A percentile compares a stretch with the other conserved stretches of the same genome.
phyloP scores from a whole-genome alignment of 805 yeast genomes.

The Cyberlindnera maritima region DNA sequence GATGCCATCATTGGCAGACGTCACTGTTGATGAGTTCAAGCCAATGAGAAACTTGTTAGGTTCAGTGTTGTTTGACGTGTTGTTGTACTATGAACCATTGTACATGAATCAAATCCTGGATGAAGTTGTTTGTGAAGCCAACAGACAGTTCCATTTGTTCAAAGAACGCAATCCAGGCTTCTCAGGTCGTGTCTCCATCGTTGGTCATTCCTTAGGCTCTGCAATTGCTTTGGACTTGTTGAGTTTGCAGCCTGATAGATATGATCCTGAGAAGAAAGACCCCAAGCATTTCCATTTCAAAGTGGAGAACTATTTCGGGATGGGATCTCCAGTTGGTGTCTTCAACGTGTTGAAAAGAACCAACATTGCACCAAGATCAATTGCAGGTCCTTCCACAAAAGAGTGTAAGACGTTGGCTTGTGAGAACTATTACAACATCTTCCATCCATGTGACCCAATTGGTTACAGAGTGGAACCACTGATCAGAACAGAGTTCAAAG shows the following conservation, averaged over 20 bases:
- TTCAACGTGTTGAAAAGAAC: slow-evolving; percentile 71
- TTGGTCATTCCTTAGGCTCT: slow-evolving; percentile 93
- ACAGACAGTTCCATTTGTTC: slow-evolving; percentile 57
- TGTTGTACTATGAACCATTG: slow-evolving; percentile 72
- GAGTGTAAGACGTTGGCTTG: slow-evolving; percentile 45
- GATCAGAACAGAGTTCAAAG: slow-evolving; percentile 46
- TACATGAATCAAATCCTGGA: slow-evolving; percentile 60
- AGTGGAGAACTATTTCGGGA: slow-evolving; percentile 70
- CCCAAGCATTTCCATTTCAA: slow-evolving; percentile 56
- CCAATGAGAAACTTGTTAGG: slow-evolving; percentile 79
- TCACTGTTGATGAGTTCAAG: slow-evolving; percentile 74
- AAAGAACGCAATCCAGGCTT: slow-evolving; percentile 64
- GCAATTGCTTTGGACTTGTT: slow-evolving; percentile 79
- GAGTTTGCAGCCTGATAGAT: slow-evolving; percentile 36
- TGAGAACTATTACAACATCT: slow-evolving; percentile 71
- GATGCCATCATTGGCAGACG: slow-evolving; percentile 63
- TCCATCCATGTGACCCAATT: slow-evolving; percentile 90
- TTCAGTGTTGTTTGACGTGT: slow-evolving; percentile 80
- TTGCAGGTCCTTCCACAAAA: slow-evolving; percentile 13
- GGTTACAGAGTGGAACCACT: slow-evolving; percentile 90
- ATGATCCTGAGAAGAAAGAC: slow-evolving; percentile 27
- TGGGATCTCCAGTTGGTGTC: slow-evolving; percentile 91
- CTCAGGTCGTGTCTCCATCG: slow-evolving; percentile 75
- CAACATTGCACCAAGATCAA: slow-evolving; percentile 46
- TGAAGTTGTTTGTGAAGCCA: slow-evolving; percentile 62